Conservation (phyloP, 139 green algal species). For the Haematococcus lacustris region DNA sequence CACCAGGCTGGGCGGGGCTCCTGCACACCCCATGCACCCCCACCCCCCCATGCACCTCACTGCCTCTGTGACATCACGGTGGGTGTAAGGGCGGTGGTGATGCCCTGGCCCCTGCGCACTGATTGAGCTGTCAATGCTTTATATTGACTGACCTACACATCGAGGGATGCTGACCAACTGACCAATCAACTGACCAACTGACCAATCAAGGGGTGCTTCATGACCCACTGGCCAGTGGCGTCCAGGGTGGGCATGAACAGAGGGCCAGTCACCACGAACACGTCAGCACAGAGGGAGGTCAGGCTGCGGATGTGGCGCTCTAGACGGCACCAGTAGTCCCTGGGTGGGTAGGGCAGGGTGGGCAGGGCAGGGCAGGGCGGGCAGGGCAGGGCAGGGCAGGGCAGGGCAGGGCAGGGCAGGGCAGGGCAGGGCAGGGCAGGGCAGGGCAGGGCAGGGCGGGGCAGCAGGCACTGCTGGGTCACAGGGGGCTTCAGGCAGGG, state of each 20-base stretch:
- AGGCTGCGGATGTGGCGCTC: slow-evolving; percentile 77
- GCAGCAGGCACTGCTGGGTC: too few relatives aligned
- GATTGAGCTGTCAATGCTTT: too few relatives aligned
- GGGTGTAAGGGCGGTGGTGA: too few relatives aligned
- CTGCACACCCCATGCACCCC: slow-evolving; percentile 29
- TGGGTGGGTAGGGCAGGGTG: slow-evolving; percentile 1
- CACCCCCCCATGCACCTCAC: not conserved
- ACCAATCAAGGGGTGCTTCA: slow-evolving; percentile 71
- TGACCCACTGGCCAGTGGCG: slow-evolving; percentile 41
- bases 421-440: too few relatives aligned
- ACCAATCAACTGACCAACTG: too few relatives aligned
- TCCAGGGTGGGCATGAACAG: slow-evolving; percentile 51
- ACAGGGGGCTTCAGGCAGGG: not conserved
- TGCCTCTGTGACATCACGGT: not conserved
- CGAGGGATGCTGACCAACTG: too few relatives aligned
- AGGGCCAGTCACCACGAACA: slow-evolving; percentile 81
- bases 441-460: too few relatives aligned
- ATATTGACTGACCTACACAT: not conserved
- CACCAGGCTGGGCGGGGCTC: slow-evolving; percentile 63
- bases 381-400: not conserved
- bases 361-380: not conserved
- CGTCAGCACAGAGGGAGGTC: slow-evolving; percentile 33
- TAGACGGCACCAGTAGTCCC: slow-evolving; percentile 94
- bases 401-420: too few relatives aligned
- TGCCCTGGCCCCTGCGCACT: too few relatives aligned